These are phyloP conservation scores for Kodamaea laetipori DNA, from an alignment of 805 yeast species.

Conservation along the genomic window DNA sequence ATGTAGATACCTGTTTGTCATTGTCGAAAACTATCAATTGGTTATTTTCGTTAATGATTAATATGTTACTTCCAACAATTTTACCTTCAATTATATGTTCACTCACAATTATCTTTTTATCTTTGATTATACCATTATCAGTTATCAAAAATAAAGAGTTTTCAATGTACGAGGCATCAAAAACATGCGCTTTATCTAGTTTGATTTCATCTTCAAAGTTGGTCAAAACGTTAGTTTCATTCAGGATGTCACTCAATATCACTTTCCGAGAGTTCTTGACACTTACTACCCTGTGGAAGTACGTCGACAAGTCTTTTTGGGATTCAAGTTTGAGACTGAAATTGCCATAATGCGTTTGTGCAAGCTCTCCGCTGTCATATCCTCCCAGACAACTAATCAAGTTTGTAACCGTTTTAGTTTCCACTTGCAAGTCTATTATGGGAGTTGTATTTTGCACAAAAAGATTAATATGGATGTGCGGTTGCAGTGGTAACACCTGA, in stretches of 20 bases:
- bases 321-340: background rate
- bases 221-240: constrained; percentile 1
- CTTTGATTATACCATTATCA: background rate
- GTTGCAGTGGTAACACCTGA: constrained; percentile 25
- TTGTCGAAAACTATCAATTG: too few species aligned
- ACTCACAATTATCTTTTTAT: background rate
- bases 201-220: background rate
- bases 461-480: constrained; percentile 26
- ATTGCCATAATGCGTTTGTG: background rate
- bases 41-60: background rate
- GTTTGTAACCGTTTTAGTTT: constrained; percentile 1
- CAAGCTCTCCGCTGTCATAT: constrained; percentile 35
- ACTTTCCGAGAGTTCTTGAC: constrained; percentile 1
- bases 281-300: constrained; percentile 3
- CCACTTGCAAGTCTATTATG: constrained; percentile 25
- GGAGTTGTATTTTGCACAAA: constrained; percentile 34
- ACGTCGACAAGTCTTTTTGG: background rate
- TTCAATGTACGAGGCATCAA: background rate
- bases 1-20: too few species aligned
- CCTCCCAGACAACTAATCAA: constrained; percentile 37
- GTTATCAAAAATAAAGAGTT: background rate
- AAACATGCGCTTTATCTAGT: background rate
- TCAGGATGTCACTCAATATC: background rate
- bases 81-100: background rate
- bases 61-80: background rate